Evolutionary conservation across 441 rosid genomes (phyloP), one percentile per base, ranked within the genome.

Genomic region (Gossypium trilobum): DNA sequence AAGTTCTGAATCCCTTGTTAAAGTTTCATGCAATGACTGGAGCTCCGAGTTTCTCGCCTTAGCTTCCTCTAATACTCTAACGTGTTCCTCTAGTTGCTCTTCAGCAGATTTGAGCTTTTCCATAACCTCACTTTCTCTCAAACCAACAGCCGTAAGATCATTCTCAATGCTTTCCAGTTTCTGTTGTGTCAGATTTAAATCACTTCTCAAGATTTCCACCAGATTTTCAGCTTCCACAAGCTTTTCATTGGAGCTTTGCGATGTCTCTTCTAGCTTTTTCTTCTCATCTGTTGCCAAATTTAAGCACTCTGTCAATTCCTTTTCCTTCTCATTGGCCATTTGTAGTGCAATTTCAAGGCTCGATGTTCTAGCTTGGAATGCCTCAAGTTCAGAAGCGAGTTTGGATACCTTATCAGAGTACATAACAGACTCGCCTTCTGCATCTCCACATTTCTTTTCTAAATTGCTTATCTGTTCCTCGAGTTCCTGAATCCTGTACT

Each of bases 401-500:
- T 91, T 92, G 70, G 86, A 84, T 39, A 81, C 82, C 83, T 83
- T 83, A 52, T 76, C 78, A 2, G 83, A 74, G 81, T 85, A 62
- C 70, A 77, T 82, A 74, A 81, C 81, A 54, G 90, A 84, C 46
- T 87, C 88, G 46, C 82, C 85, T 83, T 91, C 99, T 23, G 91
- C 76, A 29, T 85, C 91, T 7, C 57, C 86, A 55, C 77, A 79
- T 81, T 86, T 95, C 85, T 85, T 95, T 77, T 93, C 94, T 33
- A 91, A 76, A 50, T 81, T 59, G 77, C 85, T 78, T 66, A 86
- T 75, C 76, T 90, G 96, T 80, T 91, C 97, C 78, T 89, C 95
- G 67, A 93, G 98, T 78, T 95, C 98, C 80, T 90, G 91, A 74
- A 89, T 95, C 81, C 91, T 87, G 80, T 80, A 83, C 68, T 90